Evolutionary conservation across 2,329 filamentous ascomycete genomes (phyloP), one percentile per base, ranked within the genome.

Genomic region (Dactylellina leptospora): DNA sequence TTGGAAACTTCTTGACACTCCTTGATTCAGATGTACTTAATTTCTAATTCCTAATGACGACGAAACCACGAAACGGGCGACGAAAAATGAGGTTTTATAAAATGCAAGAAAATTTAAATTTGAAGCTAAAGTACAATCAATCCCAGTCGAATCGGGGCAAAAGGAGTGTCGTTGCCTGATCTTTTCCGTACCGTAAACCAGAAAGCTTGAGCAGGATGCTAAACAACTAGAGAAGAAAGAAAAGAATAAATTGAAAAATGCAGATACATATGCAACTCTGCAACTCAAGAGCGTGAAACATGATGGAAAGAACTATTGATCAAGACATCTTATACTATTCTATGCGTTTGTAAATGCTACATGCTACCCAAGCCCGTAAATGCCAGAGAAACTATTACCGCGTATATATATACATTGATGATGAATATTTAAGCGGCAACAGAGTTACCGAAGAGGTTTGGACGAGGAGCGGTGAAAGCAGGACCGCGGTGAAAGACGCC

Each of bases 401-500:
- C 10, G 11, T 27, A 22, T 36, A 40, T n/a, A 4, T 40, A 11
- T 11, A 40, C 36, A n/a, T 16, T 33, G 28, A 5, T 5, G 11
- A 33, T 33, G 6, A 6, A 33, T 33, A 33, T 23, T 38, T 45
- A 58, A 40, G 30, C 36, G 40, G 42, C 23, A 36, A 36, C 16
- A 16, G 36, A 18, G 54, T 54, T 68, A 44, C 62, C 62, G 28
- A 60, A 68, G 23, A 59, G 28, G 54, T 68, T 68, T 68, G 54
- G 62, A 36, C 18, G 33, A 60, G n/a, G n/a, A n/a, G 30, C 36
- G 25, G 62, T 53, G 54, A 68, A 68, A 27, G 54, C 23, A 30
- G 62, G 62, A 40, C 62, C 62, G 18, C 62, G 62, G 47, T 68
- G 62, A 54, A 68, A 68, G 23, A 54, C 38, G 23, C 62, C 62